A percentile compares a stretch with the other conserved stretches of the same genome.
phyloP scores from a whole-genome alignment of 768 basidiomycete genomes.

The Leccinum subtestaceum region DNA sequence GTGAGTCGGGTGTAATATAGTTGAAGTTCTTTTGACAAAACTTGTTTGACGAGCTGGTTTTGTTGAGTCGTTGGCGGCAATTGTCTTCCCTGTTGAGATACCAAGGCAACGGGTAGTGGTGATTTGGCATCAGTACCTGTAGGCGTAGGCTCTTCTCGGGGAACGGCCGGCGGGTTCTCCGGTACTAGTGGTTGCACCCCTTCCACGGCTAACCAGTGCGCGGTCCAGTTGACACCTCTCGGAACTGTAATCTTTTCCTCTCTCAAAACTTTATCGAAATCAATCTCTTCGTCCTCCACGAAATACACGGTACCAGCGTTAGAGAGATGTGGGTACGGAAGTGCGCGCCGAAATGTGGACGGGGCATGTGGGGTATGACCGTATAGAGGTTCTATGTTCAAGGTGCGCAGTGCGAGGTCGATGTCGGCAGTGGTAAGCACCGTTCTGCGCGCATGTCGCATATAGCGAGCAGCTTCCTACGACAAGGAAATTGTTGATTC shows the following conservation, averaged over 20 bases:
- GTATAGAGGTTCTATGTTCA: slow-evolving; percentile 96
- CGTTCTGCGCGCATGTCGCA: slow-evolving; percentile 91
- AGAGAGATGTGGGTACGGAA: slow-evolving; percentile 41
- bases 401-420: slow-evolving; percentile 87
- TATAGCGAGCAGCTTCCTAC: slow-evolving; percentile 91
- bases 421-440: slow-evolving; percentile 88
- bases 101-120: slow-evolving; percentile 26
- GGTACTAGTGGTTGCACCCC: slow-evolving; percentile 96
- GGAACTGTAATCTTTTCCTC: slow-evolving; percentile 84
- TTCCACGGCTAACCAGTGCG: slow-evolving; percentile 98
- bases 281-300: slow-evolving; percentile 95
- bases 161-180: slow-evolving; percentile 88
- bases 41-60: slow-evolving; percentile 84
- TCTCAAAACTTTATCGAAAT: slow-evolving; percentile 86
- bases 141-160: slow-evolving; percentile 46
- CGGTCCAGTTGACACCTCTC: slow-evolving; percentile 80
- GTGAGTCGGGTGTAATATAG: slow-evolving; percentile 93
- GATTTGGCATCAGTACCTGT: slow-evolving; percentile 29
- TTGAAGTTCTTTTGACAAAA: slow-evolving; percentile 90
- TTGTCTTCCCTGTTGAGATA: slow-evolving; percentile 24
- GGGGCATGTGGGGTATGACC: slow-evolving; percentile 43
- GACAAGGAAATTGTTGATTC: background rate
- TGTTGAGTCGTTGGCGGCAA: slow-evolving; percentile 39
- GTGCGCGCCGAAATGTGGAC: slow-evolving; percentile 42
- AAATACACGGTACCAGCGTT: slow-evolving; percentile 80